Conservation (phyloP, 2,329 filamentous ascomycete genomes). For the Calycina herbarum region DNA sequence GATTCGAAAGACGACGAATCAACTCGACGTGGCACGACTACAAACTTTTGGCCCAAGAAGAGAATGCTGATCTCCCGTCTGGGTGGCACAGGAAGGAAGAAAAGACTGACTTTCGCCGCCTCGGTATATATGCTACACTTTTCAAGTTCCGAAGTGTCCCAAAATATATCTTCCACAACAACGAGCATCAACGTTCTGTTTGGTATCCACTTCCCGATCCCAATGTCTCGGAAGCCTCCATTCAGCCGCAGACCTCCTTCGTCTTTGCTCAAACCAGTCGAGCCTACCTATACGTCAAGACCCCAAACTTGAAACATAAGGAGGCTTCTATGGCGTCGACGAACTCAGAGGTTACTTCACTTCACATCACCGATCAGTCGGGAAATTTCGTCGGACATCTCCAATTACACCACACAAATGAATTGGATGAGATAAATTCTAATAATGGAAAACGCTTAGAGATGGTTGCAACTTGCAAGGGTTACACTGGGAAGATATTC, state of each 20-base stretch:
- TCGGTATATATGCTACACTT: too few relatives aligned
- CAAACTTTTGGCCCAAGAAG: neutral
- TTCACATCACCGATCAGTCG: neutral
- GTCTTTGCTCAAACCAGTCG: neutral
- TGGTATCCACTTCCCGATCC: neutral
- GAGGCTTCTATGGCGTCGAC: neutral
- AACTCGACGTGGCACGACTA: neutral
- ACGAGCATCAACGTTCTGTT: too few relatives aligned
- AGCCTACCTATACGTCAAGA: neutral
- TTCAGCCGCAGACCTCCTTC: neutral
- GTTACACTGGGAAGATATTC: constrained; percentile 2
- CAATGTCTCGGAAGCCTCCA: neutral
- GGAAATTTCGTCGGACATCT: neutral
- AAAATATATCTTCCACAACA: neutral
- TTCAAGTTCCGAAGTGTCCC: neutral
- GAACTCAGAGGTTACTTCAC: neutral
- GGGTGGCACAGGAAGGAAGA: neutral
- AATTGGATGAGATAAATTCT: neutral
- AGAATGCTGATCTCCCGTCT: neutral
- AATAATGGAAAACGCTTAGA: neutral
- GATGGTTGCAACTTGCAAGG: neutral
- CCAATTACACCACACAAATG: neutral
- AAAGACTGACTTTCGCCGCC: neutral
- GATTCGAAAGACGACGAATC: neutral
- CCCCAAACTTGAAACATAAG: neutral